Percentiles rank a stretch among this genome's conserved stretches.
These are phyloP conservation scores for Nakaseomyces bracarensis DNA, from an alignment of 1,139 yeast species.

Conservation along the genomic window DNA sequence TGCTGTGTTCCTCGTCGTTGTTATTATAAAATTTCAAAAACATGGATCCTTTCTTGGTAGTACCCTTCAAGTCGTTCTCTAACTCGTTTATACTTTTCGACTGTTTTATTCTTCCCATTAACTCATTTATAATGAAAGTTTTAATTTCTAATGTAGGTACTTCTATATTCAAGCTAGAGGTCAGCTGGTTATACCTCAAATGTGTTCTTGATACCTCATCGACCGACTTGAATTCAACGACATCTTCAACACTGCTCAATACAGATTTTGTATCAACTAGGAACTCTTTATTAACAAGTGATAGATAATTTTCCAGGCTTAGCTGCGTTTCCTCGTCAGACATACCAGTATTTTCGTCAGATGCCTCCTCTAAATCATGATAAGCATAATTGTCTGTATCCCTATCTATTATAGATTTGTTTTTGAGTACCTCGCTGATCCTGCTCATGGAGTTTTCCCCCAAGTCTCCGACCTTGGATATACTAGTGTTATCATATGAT, in stretches of 20 bases:
- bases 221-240: background rate
- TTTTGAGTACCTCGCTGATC: no score
- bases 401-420: no score
- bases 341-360: background rate
- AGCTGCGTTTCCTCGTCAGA: background rate
- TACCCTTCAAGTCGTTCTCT: background rate
- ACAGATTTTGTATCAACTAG: background rate
- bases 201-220: background rate
- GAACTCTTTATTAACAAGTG: background rate
- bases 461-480: no score
- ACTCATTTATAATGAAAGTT: slow-evolving; percentile 48
- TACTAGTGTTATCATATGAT: no score
- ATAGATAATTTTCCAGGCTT: background rate
- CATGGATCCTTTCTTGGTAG: background rate
- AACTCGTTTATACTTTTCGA: slow-evolving; percentile 32
- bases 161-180: slow-evolving; percentile 21
- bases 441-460: no score
- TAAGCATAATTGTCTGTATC: no score
- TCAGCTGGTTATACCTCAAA: background rate
- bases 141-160: slow-evolving; percentile 41
- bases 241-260: background rate
- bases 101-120: slow-evolving; percentile 42
- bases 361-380: background rate
- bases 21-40: slow-evolving; percentile 5
- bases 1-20: slow-evolving; percentile 7